Evolutionary conservation across 352 stramenopile genomes (phyloP), one percentile per base, ranked within the genome.

Genomic region (Phytophthora hybrid): DNA sequence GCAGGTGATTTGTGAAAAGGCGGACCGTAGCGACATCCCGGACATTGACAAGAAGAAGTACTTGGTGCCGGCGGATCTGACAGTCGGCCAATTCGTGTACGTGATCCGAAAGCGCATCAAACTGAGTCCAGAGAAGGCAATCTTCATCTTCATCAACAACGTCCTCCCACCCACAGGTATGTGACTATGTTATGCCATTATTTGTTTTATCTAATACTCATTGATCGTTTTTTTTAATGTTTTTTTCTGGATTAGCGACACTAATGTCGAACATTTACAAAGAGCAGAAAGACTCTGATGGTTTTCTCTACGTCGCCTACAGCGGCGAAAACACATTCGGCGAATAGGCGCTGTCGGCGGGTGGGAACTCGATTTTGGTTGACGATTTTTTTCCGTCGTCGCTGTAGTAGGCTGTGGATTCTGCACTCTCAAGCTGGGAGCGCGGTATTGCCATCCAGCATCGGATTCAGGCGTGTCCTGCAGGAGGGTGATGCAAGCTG

Each of bases 261-360:
- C 83, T 99, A 21, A 99, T 99, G 97, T 99, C 96, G 52, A 98
- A 98, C 78, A 98, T 99, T 69, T 99, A 99, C 81, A 97, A 99
- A 89, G 95, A 99, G 78, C 95, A 99, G 79, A 99, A 99, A 84
- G 98, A 99, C 79, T 95, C 98, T 71, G 95, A 98, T 55, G 97
- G 98, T 32, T 99, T 99, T 74, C 91, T 99, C 63, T 99, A 99
- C 87, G 98, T 99, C 83, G 98, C 98, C 73, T 99, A 99, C 89
- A 99, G 93, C 76, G 97, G 97, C 71, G 98, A 99, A 85, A 99
- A 98, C 77, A 99, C 98, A 49, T 99, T 99, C 85, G 98, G 98
- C 60, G 79, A 93, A 74, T 88, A 90, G 47, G 71, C 63, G 54
- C 56, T 58, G 57, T 69, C 29, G 46, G 44, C 32, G 59, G 67